A percentile compares a stretch with the other conserved stretches of the same genome.
Evolutionary conservation across 495 filamentous ascomycete species (phyloP).

Genomic region (Pyrenula aspistea): DNA sequence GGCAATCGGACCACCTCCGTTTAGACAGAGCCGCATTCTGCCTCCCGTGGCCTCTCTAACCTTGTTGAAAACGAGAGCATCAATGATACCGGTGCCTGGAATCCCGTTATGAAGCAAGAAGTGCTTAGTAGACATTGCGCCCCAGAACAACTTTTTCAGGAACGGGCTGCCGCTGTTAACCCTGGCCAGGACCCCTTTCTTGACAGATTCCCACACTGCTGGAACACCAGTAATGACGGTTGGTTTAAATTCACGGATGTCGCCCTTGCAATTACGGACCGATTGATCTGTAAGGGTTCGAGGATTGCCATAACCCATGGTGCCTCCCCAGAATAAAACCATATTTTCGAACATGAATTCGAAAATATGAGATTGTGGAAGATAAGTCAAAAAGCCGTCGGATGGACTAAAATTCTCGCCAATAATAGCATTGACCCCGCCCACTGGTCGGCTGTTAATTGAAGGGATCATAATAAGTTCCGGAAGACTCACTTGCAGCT

Average conservation of each 20-base stretch:
- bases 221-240: slow-evolving; percentile 90
- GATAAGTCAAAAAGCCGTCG: slow-evolving; percentile 80
- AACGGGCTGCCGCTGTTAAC: slow-evolving; percentile 63
- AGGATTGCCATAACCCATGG: slow-evolving; percentile 95
- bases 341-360: slow-evolving; percentile 97
- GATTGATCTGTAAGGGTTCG: slow-evolving; percentile 83
- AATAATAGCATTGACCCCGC: slow-evolving; percentile 78
- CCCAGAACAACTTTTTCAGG: slow-evolving; percentile 83
- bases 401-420: slow-evolving; percentile 76
- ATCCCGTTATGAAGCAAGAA: slow-evolving; percentile 66
- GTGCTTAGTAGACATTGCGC: slow-evolving; percentile 70
- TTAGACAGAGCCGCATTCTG: slow-evolving; percentile 68
- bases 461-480: neutral
- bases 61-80: slow-evolving; percentile 78
- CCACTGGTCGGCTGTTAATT: slow-evolving; percentile 40
- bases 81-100: slow-evolving; percentile 58
- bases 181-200: slow-evolving; percentile 90
- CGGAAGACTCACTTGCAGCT: slow-evolving; percentile 57
- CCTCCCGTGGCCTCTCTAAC: slow-evolving; percentile 85
- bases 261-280: slow-evolving; percentile 87
- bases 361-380: slow-evolving; percentile 89
- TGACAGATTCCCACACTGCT: slow-evolving; percentile 94
- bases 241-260: slow-evolving; percentile 88
- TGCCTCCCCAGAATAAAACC: slow-evolving; percentile 83
- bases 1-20: slow-evolving; percentile 75